A percentile compares a stretch with the other conserved stretches of the same genome.
Conservation (phyloP, 352 stramenopile genomes). For the Globisporangium takayamanum region DNA sequence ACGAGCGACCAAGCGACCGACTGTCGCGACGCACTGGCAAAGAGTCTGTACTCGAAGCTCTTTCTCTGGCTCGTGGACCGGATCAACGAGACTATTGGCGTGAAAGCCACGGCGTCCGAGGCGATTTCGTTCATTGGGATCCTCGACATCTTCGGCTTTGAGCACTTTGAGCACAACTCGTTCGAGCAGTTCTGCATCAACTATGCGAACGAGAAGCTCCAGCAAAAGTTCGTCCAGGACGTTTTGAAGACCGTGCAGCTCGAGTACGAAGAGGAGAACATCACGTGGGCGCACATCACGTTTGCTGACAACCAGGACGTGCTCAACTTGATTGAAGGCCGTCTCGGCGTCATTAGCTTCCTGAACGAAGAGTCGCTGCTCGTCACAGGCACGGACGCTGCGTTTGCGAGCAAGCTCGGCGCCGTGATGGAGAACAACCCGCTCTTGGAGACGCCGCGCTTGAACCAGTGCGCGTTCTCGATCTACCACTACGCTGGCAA, state of each 20-base stretch:
- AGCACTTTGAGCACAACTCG: constrained; percentile 92
- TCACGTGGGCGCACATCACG: constrained; percentile 86
- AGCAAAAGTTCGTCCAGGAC: constrained; percentile 90
- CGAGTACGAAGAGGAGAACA: constrained; percentile 89
- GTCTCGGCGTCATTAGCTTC: constrained; percentile 83
- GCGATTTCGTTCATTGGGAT: constrained; percentile 85
- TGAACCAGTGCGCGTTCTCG: constrained; percentile 80
- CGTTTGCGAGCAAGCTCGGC: constrained; percentile 85
- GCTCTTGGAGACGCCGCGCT: constrained; percentile 71
- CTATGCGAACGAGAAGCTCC: constrained; percentile 90
- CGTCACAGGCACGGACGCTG: constrained; percentile 73
- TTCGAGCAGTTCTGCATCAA: constrained; percentile 95
- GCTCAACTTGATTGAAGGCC: constrained; percentile 87
- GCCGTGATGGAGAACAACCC: constrained; percentile 87
- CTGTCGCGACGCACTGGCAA: constrained; percentile 92
- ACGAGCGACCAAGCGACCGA: constrained; percentile 75
- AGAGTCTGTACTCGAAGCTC: constrained; percentile 92
- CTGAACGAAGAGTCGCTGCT: constrained; percentile 88
- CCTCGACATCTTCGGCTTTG: constrained; percentile 94
- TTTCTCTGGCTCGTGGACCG: constrained; percentile 95
- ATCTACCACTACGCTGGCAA: constrained; percentile 86
- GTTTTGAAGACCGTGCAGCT: constrained; percentile 87
- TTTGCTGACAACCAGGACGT: constrained; percentile 90
- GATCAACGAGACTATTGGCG: constrained; percentile 90
- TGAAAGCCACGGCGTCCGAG: constrained; percentile 22